phyloP scores from a whole-genome alignment of 2,329 filamentous ascomycete species.

The Alternaria triticina region DNA sequence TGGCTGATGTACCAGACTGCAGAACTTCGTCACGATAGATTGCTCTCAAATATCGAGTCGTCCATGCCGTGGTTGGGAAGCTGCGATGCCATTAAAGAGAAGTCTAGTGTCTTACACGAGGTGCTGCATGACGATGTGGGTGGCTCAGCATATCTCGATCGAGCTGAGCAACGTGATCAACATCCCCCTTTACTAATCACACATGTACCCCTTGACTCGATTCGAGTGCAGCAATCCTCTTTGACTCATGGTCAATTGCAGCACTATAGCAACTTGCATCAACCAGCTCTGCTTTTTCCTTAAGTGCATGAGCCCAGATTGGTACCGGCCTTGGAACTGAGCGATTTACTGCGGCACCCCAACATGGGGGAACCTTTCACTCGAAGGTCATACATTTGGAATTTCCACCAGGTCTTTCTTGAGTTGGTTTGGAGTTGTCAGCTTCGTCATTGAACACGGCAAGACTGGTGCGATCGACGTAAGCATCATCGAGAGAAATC shows the following conservation, averaged over 20 bases:
- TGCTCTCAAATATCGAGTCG: not conserved
- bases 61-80: not conserved
- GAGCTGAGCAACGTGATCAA: not conserved
- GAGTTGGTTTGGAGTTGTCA: not conserved
- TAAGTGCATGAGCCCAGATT: not conserved
- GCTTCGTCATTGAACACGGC: not conserved
- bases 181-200: no score
- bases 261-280: not conserved
- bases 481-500: not conserved
- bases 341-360: not conserved
- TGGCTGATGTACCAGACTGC: not conserved
- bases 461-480: not conserved
- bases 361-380: not conserved
- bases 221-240: not conserved
- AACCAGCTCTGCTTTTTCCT: not conserved
- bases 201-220: no score
- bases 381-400: not conserved
- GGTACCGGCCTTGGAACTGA: not conserved
- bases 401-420: not conserved
- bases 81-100: not conserved
- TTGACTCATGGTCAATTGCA: not conserved
- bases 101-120: not conserved
- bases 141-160: not conserved
- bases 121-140: not conserved
- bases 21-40: not conserved